Evolutionary conservation across 331 rosid species (phyloP).

Genomic region (Saraca asoca): DNA sequence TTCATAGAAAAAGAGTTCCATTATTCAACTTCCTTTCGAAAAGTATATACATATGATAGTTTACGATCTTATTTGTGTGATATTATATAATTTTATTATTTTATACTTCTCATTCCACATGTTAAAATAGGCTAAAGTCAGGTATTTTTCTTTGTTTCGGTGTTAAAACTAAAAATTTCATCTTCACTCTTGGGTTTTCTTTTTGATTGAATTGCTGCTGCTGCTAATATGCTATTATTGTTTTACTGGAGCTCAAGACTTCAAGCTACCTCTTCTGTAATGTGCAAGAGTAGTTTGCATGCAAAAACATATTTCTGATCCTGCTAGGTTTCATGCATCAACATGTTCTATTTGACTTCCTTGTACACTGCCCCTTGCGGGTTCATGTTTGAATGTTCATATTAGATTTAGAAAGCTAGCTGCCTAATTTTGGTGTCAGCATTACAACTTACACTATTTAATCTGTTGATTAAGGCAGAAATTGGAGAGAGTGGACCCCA

Average conservation of each 20-base stretch:
- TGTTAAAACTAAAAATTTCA: slow-evolving; percentile 20
- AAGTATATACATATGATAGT: slow-evolving; percentile 16
- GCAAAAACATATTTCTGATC: neutral
- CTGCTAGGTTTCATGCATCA: neutral
- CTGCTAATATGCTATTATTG: neutral
- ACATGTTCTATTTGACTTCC: neutral
- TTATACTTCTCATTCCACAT: slow-evolving; percentile 28
- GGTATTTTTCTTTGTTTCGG: slow-evolving; percentile 10
- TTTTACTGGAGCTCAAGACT: neutral
- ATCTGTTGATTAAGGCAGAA: slow-evolving; percentile 57
- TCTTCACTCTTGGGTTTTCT: neutral
- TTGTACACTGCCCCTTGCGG: neutral
- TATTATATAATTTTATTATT: too few species aligned
- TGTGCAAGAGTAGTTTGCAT: neutral
- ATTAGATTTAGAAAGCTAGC: slow-evolving; percentile 1
- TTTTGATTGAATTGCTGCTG: neutral
- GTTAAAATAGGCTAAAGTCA: slow-evolving; percentile 24
- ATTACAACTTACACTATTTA: slow-evolving; percentile 35
- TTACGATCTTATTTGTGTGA: slow-evolving; percentile 34
- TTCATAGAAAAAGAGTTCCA: too few species aligned
- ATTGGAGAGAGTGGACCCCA: slow-evolving; percentile 74
- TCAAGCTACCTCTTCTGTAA: slow-evolving; percentile 10
- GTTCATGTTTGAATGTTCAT: slow-evolving; percentile 21
- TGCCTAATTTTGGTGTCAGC: slow-evolving; percentile 14
- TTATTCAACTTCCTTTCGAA: neutral